Evolutionary conservation across 441 rosid species (phyloP).

Genomic region (Codiaeum variegatum): DNA sequence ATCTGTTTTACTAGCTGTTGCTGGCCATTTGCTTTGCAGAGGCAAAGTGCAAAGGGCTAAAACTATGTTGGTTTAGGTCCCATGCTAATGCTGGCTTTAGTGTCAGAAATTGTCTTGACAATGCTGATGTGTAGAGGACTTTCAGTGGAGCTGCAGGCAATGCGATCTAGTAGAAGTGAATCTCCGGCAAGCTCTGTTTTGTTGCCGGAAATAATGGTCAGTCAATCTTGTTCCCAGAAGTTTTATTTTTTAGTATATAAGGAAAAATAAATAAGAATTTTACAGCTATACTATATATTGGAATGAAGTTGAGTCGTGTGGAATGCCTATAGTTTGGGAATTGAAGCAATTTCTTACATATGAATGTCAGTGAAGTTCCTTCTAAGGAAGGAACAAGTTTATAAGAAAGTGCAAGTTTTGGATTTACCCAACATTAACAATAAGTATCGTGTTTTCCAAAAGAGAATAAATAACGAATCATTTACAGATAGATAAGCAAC

Average conservation of each 20-base stretch:
- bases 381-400: background rate
- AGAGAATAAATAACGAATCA: too few relatives aligned
- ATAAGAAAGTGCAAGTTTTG: background rate
- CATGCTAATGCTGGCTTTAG: conserved; percentile 24
- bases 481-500: too few relatives aligned
- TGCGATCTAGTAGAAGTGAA: conserved; percentile 29
- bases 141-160: conserved; percentile 18
- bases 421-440: background rate
- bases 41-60: conserved; percentile 35
- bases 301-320: too few relatives aligned
- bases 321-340: too few relatives aligned
- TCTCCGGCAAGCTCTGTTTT: conserved; percentile 14
- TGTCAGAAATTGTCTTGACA: conserved; percentile 17
- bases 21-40: conserved; percentile 23
- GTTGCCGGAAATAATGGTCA: background rate
- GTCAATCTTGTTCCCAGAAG: background rate
- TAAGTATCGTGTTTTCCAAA: too few relatives aligned
- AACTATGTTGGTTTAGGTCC: conserved; percentile 28
- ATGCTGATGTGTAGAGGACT: conserved; percentile 32
- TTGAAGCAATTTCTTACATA: background rate
- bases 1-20: conserved; percentile 24
- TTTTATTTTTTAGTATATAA: too few relatives aligned
- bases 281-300: too few relatives aligned
- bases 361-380: background rate
- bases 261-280: too few relatives aligned